phyloP scores from a whole-genome alignment of 1,139 yeast genomes.

The Candida frijolesensis region DNA sequence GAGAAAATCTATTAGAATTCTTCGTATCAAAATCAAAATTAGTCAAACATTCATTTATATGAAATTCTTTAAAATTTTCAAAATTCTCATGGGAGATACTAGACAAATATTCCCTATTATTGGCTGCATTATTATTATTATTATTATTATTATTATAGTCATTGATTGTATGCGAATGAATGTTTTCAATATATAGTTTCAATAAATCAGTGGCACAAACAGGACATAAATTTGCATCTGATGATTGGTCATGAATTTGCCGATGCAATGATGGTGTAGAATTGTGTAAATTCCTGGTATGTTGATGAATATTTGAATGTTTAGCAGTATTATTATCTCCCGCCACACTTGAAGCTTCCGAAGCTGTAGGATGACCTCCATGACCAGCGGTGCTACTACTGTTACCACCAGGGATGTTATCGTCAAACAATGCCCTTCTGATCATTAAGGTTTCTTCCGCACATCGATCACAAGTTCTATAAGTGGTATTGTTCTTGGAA shows the following conservation, averaged over 20 bases:
- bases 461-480: conserved; percentile 75
- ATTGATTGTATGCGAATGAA: neutral
- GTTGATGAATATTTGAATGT: conserved; percentile 16
- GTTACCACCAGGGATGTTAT: neutral
- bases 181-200: conserved; percentile 45
- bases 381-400: neutral
- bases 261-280: conserved; percentile 9
- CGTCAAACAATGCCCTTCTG: conserved; percentile 42
- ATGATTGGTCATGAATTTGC: conserved; percentile 21
- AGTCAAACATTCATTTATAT: conserved; percentile 68
- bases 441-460: conserved; percentile 63
- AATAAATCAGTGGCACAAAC: conserved; percentile 56
- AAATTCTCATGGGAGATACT: conserved; percentile 28
- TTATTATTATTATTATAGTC: too few species aligned
- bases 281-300: conserved; percentile 12
- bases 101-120: conserved; percentile 18
- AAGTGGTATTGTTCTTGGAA: conserved; percentile 29
- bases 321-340: conserved; percentile 28
- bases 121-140: neutral
- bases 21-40: conserved; percentile 68
- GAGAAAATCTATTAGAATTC: conserved; percentile 46
- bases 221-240: conserved; percentile 46
- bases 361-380: neutral
- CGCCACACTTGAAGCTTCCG: neutral
- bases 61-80: conserved; percentile 60